Base-by-base conservation (phyloP, 2,329 filamentous ascomycete species). In the Alternaria dauci region DNA sequence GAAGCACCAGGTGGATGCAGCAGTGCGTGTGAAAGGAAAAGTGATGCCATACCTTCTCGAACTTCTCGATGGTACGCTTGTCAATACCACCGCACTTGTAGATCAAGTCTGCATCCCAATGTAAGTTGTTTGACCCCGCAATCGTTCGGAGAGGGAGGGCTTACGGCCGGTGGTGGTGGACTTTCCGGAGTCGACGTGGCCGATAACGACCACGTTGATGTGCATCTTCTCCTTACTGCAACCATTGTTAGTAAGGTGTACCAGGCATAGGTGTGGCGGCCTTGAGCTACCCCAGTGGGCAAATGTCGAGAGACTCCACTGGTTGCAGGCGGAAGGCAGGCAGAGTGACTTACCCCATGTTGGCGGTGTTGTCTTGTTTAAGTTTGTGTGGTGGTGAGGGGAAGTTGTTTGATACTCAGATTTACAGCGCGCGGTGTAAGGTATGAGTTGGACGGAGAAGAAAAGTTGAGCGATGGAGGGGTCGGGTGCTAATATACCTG, bases 11-110 rank as follows among this genome's bases (percentile, higher is more conserved):
- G 55, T 58, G 59, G 63, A 58, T 42, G 58, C 57, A 18, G 20
- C 43, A 14, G 18, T 50, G 42, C 58, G n/a, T 43, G 30, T 60
- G 50, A 65, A 71, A 68, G 51, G 51, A 66, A 64, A 67, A 69
- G 65, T 58, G 58, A 65, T 62, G 52, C 30, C 89, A 82, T 85
- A 96, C 93, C 93, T 99, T 99, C 94, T 99, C 95, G 90, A 99
- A 99, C 92, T 99, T 99, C 91, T 99, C 95, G 83, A 99, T 99
- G 85, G 94, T 98, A 93, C 95, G 94, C 89, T 94, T 93, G 92
- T 99, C 95, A 82, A 98, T 99, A 93, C 95, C 95, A 91, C 95
- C 95, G 89, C 95, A 98, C 91, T 99, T 94, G 93, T 98, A 98
- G 92, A 99, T 98, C 90, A 99, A 90, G 88, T 85, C 82, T 84